Evolutionary conservation across 2,329 filamentous ascomycete genomes (phyloP), one percentile per base, ranked within the genome.

Genomic region (Lasiodiplodia sp.): DNA sequence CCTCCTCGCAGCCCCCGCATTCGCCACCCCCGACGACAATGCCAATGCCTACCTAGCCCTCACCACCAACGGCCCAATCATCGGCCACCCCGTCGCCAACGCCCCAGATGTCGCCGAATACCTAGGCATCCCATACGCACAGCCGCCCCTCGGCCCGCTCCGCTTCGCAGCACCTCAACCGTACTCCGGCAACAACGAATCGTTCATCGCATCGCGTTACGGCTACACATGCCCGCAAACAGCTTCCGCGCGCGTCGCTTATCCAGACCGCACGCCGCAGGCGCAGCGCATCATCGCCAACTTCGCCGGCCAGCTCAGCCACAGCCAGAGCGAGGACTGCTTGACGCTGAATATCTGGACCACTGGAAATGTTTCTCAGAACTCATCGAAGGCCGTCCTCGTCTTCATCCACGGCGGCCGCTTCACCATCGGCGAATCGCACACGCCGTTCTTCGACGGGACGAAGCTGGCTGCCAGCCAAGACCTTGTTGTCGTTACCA

Each of bases 51-150:
- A 21, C 16, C 16, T 16, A 14, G 58, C 28, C 31, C 8, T 34
- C 23, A 63, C 58, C 16, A 52, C 40, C 23, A 78, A 75, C 69
- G 78, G 78, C 14, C 71, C 68, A 1, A 72, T 80, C 40, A 70
- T 76, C 51, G 78, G 79, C 12, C 78, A 80, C 56, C 58, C 66
- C 55, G 75, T 77, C 62, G 71, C 68, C 37, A 72, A 66, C 2
- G 66, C 28, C 5, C 28, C 28, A 28, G 28, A 55, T 38, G 75
- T 78, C 10, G 70, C 72, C 12, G 76, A 80, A 38, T 81, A 78
- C 49, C 68, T 80, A 21, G 79, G 78, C 21, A 77, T 80, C 44
- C 75, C 74, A 11, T 81, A 78, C 65, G 79, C 77, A 1, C 71
- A 76, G 69, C 73, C 78, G 18, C 78, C 79, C 11, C 68, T 76